phyloP scores from a whole-genome alignment of 2,329 filamentous ascomycete genomes.

The Herpotrichia juniperi region DNA sequence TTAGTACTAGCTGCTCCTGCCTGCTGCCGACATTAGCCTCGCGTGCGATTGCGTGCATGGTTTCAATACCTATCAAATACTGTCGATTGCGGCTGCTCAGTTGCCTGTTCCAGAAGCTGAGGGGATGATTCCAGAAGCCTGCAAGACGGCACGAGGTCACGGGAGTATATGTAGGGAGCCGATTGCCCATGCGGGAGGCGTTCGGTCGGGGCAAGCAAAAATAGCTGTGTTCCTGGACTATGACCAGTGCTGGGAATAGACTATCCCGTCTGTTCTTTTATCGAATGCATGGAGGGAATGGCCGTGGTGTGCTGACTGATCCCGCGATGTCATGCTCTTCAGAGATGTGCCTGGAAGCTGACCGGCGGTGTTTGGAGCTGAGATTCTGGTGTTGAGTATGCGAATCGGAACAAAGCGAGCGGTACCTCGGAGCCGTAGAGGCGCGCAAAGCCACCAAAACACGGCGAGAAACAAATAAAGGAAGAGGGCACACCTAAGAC shows the following conservation, averaged over 20 bases:
- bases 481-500: neutral
- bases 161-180: conserved; percentile 26
- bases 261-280: conserved; percentile 10
- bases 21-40: conserved; percentile 26
- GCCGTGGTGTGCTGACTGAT: conserved; percentile 23
- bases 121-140: conserved; percentile 17
- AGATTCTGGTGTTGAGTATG: conserved; percentile 16
- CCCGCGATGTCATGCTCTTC: conserved; percentile 16
- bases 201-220: conserved; percentile 21
- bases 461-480: neutral
- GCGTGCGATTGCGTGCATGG: conserved; percentile 4
- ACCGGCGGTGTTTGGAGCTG: conserved; percentile 11
- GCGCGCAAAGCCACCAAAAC: neutral
- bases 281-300: neutral
- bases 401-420: neutral
- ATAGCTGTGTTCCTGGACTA: conserved; percentile 30
- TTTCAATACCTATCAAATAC: neutral
- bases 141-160: conserved; percentile 8
- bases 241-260: conserved; percentile 16
- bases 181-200: conserved; percentile 10
- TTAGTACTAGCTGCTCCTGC: conserved; percentile 32
- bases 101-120: conserved; percentile 16
- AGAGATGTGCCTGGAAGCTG: neutral
- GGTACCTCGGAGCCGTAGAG: conserved; percentile 1
- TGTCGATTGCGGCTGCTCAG: neutral